Percentiles rank a stretch among this genome's conserved stretches.
Evolutionary conservation across 2,329 filamentous ascomycete genomes (phyloP).

Genomic region (Helotiales sp.): DNA sequence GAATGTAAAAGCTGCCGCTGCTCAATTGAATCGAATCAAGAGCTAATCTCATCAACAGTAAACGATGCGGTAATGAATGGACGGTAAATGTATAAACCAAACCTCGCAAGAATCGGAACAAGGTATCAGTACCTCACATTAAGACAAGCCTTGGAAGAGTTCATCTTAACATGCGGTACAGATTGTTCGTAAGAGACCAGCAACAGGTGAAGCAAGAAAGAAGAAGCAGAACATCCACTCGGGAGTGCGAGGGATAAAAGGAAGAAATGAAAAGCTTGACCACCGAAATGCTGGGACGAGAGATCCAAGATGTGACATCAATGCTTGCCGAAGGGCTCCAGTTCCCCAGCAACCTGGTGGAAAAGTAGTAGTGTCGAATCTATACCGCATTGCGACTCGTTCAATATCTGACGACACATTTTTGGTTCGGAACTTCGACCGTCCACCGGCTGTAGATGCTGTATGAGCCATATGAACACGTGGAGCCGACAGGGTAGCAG

Average conservation of each 20-base stretch:
- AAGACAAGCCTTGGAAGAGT: not conserved
- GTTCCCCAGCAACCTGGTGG: not conserved
- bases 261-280: not conserved
- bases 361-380: not conserved
- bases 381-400: not conserved
- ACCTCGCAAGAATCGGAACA: slow-evolving; percentile 4
- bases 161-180: not conserved
- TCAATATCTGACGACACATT: not conserved
- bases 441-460: not conserved
- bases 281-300: too few species aligned
- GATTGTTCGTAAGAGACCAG: not conserved
- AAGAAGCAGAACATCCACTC: not conserved
- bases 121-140: not conserved
- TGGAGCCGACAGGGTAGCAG: not conserved
- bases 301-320: not conserved
- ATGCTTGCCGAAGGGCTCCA: not conserved
- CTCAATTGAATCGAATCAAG: not conserved
- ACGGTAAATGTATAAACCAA: not conserved
- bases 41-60: not conserved
- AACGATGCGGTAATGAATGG: not conserved
- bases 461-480: not conserved
- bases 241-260: slow-evolving; percentile 2
- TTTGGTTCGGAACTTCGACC: not conserved
- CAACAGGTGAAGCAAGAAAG: not conserved
- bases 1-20: slow-evolving; percentile 8